phyloP scores from a whole-genome alignment of 805 yeast species.

The Candida saitoana region DNA sequence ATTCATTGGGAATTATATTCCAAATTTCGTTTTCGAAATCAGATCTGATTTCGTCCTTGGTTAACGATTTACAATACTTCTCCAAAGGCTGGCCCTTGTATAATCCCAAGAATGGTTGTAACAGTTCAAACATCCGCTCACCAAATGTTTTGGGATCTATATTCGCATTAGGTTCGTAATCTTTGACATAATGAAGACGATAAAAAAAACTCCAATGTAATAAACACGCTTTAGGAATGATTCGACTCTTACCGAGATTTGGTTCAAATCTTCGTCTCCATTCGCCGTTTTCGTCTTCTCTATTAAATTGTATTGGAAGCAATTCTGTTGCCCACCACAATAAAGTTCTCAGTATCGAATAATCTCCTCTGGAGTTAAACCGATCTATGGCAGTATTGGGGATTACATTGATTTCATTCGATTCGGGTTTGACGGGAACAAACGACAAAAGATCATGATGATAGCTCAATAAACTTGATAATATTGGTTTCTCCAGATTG shows the following conservation, averaged over 20 bases:
- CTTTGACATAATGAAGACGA: constrained; percentile 45
- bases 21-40: constrained; percentile 21
- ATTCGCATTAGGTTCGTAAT: constrained; percentile 38
- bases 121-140: constrained; percentile 17
- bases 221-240: constrained; percentile 43
- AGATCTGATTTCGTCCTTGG: constrained; percentile 14
- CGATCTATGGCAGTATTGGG: constrained; percentile 16
- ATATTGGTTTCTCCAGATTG: constrained; percentile 33
- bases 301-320: constrained; percentile 53
- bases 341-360: constrained; percentile 19
- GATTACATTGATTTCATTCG: not conserved
- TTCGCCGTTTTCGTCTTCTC: constrained; percentile 43
- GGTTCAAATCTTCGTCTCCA: constrained; percentile 53
- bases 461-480: constrained; percentile 43
- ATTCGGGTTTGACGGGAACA: not conserved
- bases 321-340: constrained; percentile 64
- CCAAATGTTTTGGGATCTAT: constrained; percentile 17
- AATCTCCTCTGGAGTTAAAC: constrained; percentile 39
- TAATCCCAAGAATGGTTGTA: constrained; percentile 10
- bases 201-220: constrained; percentile 66
- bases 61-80: constrained; percentile 12
- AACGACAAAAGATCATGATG: constrained; percentile 48
- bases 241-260: constrained; percentile 51
- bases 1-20: constrained; percentile 32
- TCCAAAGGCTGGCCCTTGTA: constrained; percentile 8